Conservation (phyloP, 306 rosid genomes). For the Hippophae rhamnoides region DNA sequence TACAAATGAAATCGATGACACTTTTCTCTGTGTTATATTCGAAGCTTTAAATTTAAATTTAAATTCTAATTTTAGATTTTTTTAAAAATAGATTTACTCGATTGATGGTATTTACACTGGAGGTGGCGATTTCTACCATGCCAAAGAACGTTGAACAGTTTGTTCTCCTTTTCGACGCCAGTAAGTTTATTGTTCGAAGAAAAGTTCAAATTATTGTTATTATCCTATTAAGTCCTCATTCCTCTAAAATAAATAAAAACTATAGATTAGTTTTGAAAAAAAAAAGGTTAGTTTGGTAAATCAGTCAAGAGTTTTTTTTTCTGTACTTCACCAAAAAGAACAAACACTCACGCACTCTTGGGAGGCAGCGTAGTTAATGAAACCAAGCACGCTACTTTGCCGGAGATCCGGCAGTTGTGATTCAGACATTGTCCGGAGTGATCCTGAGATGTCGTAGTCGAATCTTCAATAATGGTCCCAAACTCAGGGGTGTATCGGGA, state of each 20-base stretch:
- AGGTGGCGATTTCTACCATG: conserved; percentile 84
- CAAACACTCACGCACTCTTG: neutral
- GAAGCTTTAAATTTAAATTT: too few relatives aligned
- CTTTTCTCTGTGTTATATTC: too few relatives aligned
- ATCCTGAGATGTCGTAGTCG: conserved; percentile 44
- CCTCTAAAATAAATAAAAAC: too few relatives aligned
- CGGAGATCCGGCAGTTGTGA: conserved; percentile 26
- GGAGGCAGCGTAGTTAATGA: conserved; percentile 9
- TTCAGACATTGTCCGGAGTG: conserved; percentile 68
- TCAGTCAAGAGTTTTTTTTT: too few relatives aligned
- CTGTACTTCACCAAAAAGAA: neutral
- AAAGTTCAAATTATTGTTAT: too few relatives aligned
- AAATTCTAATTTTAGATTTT: too few relatives aligned
- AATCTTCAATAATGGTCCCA: conserved; percentile 15
- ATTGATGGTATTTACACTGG: conserved; percentile 75
- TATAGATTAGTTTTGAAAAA: conserved; percentile 1
- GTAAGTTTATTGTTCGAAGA: conserved; percentile 36
- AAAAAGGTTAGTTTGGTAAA: conserved; percentile 7
- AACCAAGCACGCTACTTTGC: conserved; percentile 21
- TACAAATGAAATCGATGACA: too few relatives aligned
- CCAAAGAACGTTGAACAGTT: conserved; percentile 73
- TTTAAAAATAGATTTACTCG: conserved; percentile 53
- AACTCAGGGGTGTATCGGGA: conserved; percentile 59
- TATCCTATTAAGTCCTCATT: neutral
- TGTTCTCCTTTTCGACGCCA: conserved; percentile 81